Base-by-base conservation (phyloP, 1,139 yeast genomes). In the Arxiozyma bovina region DNA sequence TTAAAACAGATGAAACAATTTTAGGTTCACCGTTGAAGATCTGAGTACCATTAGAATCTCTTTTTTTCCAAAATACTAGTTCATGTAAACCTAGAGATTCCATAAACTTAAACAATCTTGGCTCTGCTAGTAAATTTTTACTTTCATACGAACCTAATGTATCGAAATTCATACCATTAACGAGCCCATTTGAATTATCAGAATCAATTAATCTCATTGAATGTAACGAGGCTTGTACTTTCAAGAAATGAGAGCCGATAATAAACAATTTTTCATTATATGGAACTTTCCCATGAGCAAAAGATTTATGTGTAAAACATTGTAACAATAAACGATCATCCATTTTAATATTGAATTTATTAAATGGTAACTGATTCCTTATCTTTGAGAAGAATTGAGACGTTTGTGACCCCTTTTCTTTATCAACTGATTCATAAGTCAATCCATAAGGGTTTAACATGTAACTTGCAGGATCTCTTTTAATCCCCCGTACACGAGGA, bases 281-380 rank as follows among this genome's bases (percentile, higher is more conserved):
- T 21, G 97, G 96, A 64, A 84, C 83, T 58, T 80, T 76, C 18
- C 96, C 97, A 71, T 88, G 94, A 9, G 95, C 95, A 76, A 90
- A 91, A 45, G 96, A 87, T 73, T 91, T 91, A 73, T 91, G 97
- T 15, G 97, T 90, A 64, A 90, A 74, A 42, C 87, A 82, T 72
- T 91, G 97, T 58, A 89, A 73, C 43, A 86, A 75, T 57, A 87
- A 63, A 9, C 58, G 58, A 52, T 65, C 63, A 7, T 64, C 55
- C 30, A 68, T 52, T 17, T 61, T 49, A 18, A 68, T 59, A 20
- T 60, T 60, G 52, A 58, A 61, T 22, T 65, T 59, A 30, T 68
- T 63, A 30, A 77, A 73, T 8, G 75, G 70, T 43, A 79, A 65
- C 25, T 60, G 55, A 8, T 58, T 50, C 46, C 61, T 59, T 21